Evolutionary conservation across 2,329 filamentous ascomycete species (phyloP).

Genomic region (Botrytis porri): DNA sequence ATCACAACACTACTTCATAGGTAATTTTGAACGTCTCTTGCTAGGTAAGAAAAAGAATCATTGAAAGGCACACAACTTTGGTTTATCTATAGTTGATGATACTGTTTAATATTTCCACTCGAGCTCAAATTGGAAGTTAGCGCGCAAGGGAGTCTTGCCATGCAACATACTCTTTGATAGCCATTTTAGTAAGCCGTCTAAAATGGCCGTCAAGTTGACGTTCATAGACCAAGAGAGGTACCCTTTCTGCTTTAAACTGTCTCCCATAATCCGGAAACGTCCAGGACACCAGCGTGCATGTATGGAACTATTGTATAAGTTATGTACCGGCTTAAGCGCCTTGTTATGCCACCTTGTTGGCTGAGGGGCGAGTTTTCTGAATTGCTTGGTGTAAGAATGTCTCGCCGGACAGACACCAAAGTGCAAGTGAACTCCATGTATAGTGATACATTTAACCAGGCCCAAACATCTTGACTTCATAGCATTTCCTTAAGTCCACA

Average conservation of each 20-base stretch:
- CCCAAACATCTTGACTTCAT: slow-evolving; percentile 2
- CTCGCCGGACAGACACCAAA: slow-evolving; percentile 14
- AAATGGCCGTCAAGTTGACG: no score
- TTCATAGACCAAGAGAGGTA: neutral
- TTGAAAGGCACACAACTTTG: neutral
- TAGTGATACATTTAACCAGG: slow-evolving; percentile 8
- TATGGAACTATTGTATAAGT: neutral
- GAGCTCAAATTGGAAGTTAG: neutral
- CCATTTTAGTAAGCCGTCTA: neutral
- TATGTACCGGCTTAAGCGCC: neutral
- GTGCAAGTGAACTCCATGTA: slow-evolving; percentile 8
- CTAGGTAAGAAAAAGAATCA: neutral
- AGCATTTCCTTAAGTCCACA: neutral
- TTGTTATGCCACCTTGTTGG: neutral
- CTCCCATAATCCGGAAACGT: neutral
- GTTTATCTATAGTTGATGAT: neutral
- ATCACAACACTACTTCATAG: neutral
- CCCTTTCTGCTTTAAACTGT: neutral
- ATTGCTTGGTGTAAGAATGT: slow-evolving; percentile 13
- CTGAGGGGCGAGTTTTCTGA: slow-evolving; percentile 8
- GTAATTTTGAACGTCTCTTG: neutral
- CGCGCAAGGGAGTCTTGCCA: neutral
- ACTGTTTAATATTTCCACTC: neutral
- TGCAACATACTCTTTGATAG: neutral
- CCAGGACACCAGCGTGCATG: neutral